Evolutionary conservation across 78 protist species (phyloP).

Genomic region (Speleostelium caveatum): DNA sequence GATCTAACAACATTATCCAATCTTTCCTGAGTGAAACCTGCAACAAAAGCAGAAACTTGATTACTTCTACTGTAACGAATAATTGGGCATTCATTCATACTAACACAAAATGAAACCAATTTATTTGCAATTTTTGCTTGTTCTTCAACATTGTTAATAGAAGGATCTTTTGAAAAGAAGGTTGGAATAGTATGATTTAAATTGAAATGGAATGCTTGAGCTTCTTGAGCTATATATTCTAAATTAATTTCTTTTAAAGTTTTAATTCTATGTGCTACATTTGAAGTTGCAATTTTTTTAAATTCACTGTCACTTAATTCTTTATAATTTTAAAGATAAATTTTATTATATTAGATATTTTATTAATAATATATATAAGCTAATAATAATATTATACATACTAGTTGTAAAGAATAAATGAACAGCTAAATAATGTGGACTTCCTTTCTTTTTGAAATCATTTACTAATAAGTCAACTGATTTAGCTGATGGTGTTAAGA

Average conservation of each 20-base stretch:
- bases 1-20: conserved; percentile 21
- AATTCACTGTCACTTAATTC: conserved; percentile 72
- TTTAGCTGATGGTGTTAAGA: conserved; percentile 79
- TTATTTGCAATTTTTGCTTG: conserved; percentile 56
- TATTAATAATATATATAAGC: neutral
- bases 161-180: conserved; percentile 68
- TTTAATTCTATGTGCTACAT: conserved; percentile 76
- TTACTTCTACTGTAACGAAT: conserved; percentile 61
- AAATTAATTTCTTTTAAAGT: conserved; percentile 83
- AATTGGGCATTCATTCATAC: conserved; percentile 79
- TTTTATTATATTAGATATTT: neutral
- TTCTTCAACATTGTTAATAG: conserved; percentile 38
- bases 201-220: conserved; percentile 50
- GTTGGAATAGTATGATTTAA: conserved; percentile 31
- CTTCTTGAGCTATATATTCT: conserved; percentile 71
- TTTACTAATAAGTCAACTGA: conserved; percentile 64
- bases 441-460: conserved; percentile 75
- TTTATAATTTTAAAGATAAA: neutral
- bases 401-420: conserved; percentile 81
- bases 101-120: conserved; percentile 77
- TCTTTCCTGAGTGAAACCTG: conserved; percentile 57
- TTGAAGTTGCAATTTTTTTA: conserved; percentile 57
- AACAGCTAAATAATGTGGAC: conserved; percentile 57
- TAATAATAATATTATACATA: too few relatives aligned
- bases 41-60: conserved; percentile 25